Percentiles rank a stretch among this genome's conserved stretches.
Evolutionary conservation across 352 stramenopile species (phyloP).

Genomic region (Bremia lactucae): DNA sequence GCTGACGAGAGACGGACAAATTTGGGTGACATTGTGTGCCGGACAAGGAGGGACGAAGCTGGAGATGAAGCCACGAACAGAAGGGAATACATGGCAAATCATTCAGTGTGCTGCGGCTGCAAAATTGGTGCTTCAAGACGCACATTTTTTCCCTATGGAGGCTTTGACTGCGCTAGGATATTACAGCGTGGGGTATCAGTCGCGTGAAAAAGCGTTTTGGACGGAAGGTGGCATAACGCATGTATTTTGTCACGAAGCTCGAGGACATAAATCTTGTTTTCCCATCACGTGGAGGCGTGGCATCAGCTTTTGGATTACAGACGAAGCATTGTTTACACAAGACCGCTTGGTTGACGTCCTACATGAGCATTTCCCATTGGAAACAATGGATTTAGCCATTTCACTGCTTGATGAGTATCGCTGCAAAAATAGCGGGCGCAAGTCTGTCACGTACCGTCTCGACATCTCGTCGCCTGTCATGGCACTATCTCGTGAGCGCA

Average conservation of each 20-base stretch:
- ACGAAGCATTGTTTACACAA: slow-evolving; percentile 40
- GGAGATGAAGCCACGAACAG: slow-evolving; percentile 43
- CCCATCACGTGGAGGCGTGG: slow-evolving; percentile 53
- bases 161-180: slow-evolving; percentile 53
- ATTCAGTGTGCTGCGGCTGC: slow-evolving; percentile 48
- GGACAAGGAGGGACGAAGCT: slow-evolving; percentile 71
- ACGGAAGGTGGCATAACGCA: slow-evolving; percentile 54
- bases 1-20: slow-evolving; percentile 38
- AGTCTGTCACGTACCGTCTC: slow-evolving; percentile 53
- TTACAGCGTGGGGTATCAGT: slow-evolving; percentile 71
- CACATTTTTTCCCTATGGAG: slow-evolving; percentile 56
- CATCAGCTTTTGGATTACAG: slow-evolving; percentile 69
- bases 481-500: slow-evolving; percentile 36
- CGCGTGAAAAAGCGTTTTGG: slow-evolving; percentile 65
- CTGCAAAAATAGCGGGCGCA: slow-evolving; percentile 35
- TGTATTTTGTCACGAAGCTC: slow-evolving; percentile 47
- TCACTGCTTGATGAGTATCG: slow-evolving; percentile 51
- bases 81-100: slow-evolving; percentile 76
- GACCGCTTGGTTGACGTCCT: slow-evolving; percentile 32
- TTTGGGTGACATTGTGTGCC: slow-evolving; percentile 76
- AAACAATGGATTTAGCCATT: slow-evolving; percentile 23
- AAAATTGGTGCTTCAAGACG: slow-evolving; percentile 42
- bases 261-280: slow-evolving; percentile 30
- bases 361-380: slow-evolving; percentile 29
- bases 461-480: slow-evolving; percentile 25